A percentile compares a stretch with the other conserved stretches of the same genome.
phyloP scores from a whole-genome alignment of 2,329 filamentous ascomycete genomes.

The Hymenoscyphus fructigenus region DNA sequence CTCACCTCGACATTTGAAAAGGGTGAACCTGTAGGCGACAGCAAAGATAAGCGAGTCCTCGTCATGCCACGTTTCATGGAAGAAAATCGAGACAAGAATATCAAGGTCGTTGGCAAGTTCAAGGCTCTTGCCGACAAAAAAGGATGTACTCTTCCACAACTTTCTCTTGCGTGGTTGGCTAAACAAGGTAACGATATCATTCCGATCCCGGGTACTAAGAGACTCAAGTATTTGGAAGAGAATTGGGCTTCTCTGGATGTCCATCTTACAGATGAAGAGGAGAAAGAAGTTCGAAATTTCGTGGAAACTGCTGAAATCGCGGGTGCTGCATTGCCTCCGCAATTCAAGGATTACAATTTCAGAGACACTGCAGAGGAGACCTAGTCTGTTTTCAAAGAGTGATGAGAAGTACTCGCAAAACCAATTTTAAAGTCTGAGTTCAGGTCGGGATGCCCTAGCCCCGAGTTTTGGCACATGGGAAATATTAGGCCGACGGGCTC shows the following conservation, averaged over 20 bases:
- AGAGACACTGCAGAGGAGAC: constrained; percentile 3
- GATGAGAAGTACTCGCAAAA: neutral
- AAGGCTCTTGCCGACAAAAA: constrained; percentile 52
- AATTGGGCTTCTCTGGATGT: constrained; percentile 41
- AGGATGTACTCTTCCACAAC: constrained; percentile 52
- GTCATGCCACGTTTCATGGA: constrained; percentile 50
- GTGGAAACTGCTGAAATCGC: constrained; percentile 35
- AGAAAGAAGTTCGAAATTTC: constrained; percentile 36
- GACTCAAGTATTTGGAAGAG: constrained; percentile 47
- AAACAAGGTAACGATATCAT: constrained; percentile 60
- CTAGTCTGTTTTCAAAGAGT: neutral
- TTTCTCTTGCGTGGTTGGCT: constrained; percentile 64
- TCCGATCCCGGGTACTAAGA: constrained; percentile 56
- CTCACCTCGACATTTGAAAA: constrained; percentile 38
- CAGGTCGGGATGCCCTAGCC: neutral
- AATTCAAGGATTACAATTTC: neutral
- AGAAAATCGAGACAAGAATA: constrained; percentile 56
- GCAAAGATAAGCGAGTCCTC: constrained; percentile 34
- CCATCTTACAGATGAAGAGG: constrained; percentile 39
- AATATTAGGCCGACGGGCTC: neutral
- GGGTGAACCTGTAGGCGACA: constrained; percentile 29
- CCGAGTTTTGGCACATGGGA: neutral
- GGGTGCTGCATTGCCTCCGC: constrained; percentile 7
- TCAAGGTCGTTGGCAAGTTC: constrained; percentile 52
- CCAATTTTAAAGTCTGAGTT: neutral